phyloP scores from a whole-genome alignment of 2,329 filamentous ascomycete genomes.

The Calonectria henricotiae region DNA sequence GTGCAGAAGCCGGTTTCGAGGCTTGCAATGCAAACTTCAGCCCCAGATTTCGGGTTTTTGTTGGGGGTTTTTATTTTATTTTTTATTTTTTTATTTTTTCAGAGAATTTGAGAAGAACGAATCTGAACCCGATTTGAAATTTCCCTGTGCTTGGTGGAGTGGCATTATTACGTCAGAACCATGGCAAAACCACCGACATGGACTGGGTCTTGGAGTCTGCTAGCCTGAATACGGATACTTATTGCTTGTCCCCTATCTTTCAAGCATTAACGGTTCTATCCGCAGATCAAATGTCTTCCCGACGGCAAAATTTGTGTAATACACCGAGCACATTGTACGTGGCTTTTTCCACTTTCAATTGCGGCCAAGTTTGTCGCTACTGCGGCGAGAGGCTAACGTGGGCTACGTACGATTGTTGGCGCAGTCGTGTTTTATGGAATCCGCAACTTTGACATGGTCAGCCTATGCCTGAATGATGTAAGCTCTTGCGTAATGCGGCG shows the following conservation, averaged over 20 bases:
- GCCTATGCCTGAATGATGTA: not conserved
- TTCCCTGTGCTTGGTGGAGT: not conserved
- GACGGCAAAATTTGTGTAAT: no score
- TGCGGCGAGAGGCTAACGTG: not conserved
- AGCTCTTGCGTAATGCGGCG: not conserved
- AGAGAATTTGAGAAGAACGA: not conserved
- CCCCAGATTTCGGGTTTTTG: not conserved
- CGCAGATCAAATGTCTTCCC: no score
- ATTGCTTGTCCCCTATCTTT: not conserved
- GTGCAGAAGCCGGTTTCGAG: not conserved
- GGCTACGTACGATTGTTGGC: no score
- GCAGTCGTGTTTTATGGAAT: not conserved
- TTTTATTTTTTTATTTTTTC: not conserved
- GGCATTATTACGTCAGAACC: not conserved
- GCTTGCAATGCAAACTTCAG: not conserved
- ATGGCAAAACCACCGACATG: not conserved
- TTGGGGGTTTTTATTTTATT: no score
- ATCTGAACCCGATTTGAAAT: not conserved
- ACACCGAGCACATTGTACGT: no score
- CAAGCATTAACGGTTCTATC: not conserved
- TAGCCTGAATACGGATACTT: not conserved
- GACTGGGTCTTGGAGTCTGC: not conserved
- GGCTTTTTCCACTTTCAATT: no score
- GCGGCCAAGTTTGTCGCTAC: not conserved
- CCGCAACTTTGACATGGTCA: not conserved